Conservation (phyloP, 352 stramenopile genomes). For the Plasmopara viticola region DNA sequence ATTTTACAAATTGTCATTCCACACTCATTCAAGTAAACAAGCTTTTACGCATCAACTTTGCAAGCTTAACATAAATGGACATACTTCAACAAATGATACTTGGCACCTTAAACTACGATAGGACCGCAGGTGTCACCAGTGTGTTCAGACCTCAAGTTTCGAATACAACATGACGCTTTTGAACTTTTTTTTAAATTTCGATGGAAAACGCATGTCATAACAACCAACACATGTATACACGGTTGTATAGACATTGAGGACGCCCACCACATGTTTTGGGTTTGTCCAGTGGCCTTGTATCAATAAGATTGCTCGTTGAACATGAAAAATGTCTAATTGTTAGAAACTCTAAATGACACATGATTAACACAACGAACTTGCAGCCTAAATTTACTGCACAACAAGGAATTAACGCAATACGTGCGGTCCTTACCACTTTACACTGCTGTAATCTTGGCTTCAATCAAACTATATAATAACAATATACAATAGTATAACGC, state of each 20-base stretch:
- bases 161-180: too few species aligned
- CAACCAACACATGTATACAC: constrained; percentile 1
- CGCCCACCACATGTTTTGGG: constrained; percentile 10
- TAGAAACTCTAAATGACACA: not conserved
- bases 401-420: constrained; percentile 1
- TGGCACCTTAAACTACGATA: not conserved
- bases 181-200: too few species aligned
- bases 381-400: not conserved
- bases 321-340: constrained; percentile 1
- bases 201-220: not conserved
- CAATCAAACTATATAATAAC: constrained; percentile 8
- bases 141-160: too few species aligned
- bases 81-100: not conserved
- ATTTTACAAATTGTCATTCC: constrained; percentile 7
- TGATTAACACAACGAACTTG: not conserved
- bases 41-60: not conserved
- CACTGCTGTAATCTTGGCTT: constrained; percentile 7
- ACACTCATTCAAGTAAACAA: not conserved
- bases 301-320: constrained; percentile 2
- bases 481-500: constrained; percentile 5
- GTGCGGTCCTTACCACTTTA: constrained; percentile 1
- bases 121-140: not conserved
- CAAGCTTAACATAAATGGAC: not conserved
- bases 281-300: constrained; percentile 1
- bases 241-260: not conserved